Evolutionary conservation across 1,139 yeast species (phyloP).

Genomic region (Suhomyces yuchorum): DNA sequence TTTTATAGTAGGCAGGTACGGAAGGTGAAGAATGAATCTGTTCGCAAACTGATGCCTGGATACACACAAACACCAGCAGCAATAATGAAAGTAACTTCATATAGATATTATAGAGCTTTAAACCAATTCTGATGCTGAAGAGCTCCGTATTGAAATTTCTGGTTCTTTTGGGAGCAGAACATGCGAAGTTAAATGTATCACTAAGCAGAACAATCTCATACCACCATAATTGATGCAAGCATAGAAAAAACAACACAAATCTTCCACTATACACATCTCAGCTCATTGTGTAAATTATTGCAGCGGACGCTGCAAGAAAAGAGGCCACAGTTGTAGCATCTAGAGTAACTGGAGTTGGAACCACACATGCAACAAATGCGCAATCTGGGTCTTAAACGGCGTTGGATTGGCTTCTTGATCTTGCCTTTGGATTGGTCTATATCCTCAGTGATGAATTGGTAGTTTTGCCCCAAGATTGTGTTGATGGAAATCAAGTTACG

Average conservation of each 20-base stretch:
- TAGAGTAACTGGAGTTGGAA: constrained; percentile 37
- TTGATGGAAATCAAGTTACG: constrained; percentile 47
- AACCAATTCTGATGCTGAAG: too few relatives aligned
- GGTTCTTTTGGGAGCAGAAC: not conserved
- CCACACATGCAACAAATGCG: constrained; percentile 51
- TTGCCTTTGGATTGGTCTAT: constrained; percentile 14
- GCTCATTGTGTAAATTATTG: constrained; percentile 44
- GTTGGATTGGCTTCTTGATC: constrained; percentile 16
- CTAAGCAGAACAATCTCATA: not conserved
- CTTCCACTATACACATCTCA: constrained; percentile 34
- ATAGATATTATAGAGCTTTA: too few relatives aligned
- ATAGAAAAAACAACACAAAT: not conserved
- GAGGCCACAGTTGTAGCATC: constrained; percentile 46
- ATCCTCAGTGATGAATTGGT: constrained; percentile 43
- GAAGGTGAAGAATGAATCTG: not conserved
- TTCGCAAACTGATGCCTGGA: not conserved
- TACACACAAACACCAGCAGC: not conserved
- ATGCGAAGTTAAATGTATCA: not conserved
- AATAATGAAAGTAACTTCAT: not conserved
- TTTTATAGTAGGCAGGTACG: constrained; percentile 23
- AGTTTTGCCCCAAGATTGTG: constrained; percentile 43
- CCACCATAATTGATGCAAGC: not conserved
- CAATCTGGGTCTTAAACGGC: constrained; percentile 36
- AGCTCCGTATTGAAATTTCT: not conserved
- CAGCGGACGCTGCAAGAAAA: constrained; percentile 47